Percentiles rank a stretch among this genome's conserved stretches.
phyloP scores from a whole-genome alignment of 768 basidiomycete genomes.

The Xerocomus potaroensis region DNA sequence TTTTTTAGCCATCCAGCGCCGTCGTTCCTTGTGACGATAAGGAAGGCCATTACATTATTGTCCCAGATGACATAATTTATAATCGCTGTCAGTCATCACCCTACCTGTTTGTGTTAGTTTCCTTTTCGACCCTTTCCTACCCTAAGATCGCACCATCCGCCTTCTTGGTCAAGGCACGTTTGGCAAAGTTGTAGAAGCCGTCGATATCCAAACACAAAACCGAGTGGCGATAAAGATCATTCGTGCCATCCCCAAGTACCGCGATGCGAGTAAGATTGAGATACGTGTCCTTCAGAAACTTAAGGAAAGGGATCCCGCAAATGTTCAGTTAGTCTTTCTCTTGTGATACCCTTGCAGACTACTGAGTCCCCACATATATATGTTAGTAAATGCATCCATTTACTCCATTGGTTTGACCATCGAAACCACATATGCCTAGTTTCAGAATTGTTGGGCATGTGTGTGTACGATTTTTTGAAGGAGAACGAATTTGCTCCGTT shows the following conservation, averaged over 20 bases:
- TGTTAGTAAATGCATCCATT: constrained; percentile 92
- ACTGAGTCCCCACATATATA: constrained; percentile 9
- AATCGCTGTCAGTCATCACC: constrained; percentile 62
- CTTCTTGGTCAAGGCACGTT: constrained; percentile 97
- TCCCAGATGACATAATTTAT: constrained; percentile 84
- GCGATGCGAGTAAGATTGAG: constrained; percentile 98
- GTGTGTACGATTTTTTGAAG: constrained; percentile 98
- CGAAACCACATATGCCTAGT: constrained; percentile 97
- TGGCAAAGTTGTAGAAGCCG: constrained; percentile 95
- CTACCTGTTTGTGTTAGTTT: neutral
- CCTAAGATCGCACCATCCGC: constrained; percentile 82
- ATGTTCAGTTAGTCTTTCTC: constrained; percentile 67
- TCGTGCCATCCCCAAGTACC: constrained; percentile 96
- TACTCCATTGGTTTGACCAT: constrained; percentile 93
- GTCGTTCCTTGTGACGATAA: constrained; percentile 88
- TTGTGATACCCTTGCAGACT: constrained; percentile 12
- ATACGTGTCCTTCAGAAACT: constrained; percentile 91
- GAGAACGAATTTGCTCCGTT: constrained; percentile 97
- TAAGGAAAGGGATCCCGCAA: constrained; percentile 82
- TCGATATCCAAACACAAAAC: constrained; percentile 69
- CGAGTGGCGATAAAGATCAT: constrained; percentile 98
- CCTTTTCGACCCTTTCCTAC: constrained; percentile 13
- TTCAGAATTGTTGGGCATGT: constrained; percentile 93
- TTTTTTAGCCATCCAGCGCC: constrained; percentile 56
- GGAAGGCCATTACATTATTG: constrained; percentile 98